Conservation (phyloP, 768 basidiomycete species). For the Pulveroboletus sp. region DNA sequence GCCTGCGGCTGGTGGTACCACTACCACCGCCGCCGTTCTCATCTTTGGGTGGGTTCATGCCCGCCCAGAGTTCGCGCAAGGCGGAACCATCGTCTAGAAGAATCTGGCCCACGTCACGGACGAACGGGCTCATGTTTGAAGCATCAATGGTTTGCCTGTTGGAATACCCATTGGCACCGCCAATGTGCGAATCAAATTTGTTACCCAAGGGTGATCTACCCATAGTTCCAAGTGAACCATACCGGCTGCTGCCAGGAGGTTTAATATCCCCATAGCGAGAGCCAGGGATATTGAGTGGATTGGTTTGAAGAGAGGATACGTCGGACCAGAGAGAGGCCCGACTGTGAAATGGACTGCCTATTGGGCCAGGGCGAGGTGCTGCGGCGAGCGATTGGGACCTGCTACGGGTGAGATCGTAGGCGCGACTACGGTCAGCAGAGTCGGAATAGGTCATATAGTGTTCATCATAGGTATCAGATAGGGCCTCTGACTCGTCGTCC, state of each 20-base stretch:
- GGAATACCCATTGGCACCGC: conserved; percentile 44
- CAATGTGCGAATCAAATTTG: conserved; percentile 44
- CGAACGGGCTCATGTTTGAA: conserved; percentile 82
- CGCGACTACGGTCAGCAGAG: conserved; percentile 45
- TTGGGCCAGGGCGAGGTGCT: conserved; percentile 45
- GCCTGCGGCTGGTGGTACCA: conserved; percentile 77
- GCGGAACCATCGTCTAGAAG: conserved; percentile 68
- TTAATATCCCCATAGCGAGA: conserved; percentile 58
- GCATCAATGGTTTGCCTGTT: conserved; percentile 44
- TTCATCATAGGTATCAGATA: conserved; percentile 62
- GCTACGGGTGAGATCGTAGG: conserved; percentile 66
- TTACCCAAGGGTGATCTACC: conserved; percentile 54
- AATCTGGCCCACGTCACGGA: conserved; percentile 78
- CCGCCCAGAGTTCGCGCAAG: conserved; percentile 71
- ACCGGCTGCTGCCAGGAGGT: conserved; percentile 58
- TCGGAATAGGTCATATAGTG: conserved; percentile 44
- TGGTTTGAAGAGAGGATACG: conserved; percentile 41
- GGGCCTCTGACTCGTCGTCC: conserved; percentile 69
- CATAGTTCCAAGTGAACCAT: conserved; percentile 54
- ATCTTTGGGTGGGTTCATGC: conserved; percentile 59
- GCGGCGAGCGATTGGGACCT: conserved; percentile 74
- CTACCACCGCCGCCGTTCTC: conserved; percentile 63
- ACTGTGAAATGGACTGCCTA: conserved; percentile 45
- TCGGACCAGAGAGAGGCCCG: conserved; percentile 52
- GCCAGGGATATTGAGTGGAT: conserved; percentile 53